Base-by-base conservation (phyloP, 1,284 basidiomycete genomes). In the Ceratobasidium papillatum region DNA sequence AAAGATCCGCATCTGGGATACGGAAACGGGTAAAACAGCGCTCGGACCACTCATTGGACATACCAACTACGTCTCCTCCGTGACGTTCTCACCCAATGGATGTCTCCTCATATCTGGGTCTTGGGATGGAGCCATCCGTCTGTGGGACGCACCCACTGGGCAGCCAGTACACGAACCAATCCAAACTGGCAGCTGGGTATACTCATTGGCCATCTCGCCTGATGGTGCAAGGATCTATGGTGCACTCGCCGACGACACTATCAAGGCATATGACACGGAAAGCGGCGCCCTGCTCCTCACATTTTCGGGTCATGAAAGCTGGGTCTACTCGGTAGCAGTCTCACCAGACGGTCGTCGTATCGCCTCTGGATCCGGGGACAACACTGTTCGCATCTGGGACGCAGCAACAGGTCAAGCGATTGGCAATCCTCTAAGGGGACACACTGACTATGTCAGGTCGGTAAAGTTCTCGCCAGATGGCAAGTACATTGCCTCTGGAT, bases 331-430 rank as follows among this genome's bases (percentile, higher is more conserved):
- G 27, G 91, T 94, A 66, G 88, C 90, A 75, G 91, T 97, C 77
- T 94, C 91, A 9, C 92, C 93, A 2, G 92, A 94, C 78, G 93
- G 92, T 3, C 86, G 87, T 58, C 88, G 92, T 78, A 90, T 97
- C 76, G 91, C 95, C 22, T 94, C 92, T 11, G 95, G 94, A 14
- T 94, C 93, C 0, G 93, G 93, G 4, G 95, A 97, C 83, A 91
- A 91, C 82, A 95, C 93, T 14, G 92, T 93, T 22, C 87, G 92
- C 61, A 90, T 96, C 74, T 97, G 95, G 95, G 90, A 95, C 80
- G 89, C 94, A 83, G 84, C 87, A 27, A 87, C 86, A 22, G 88
- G 89, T 12, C 71, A 86, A 86, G 77, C 85, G 87, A 12, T 85
- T 90, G 76, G 85, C 86, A n/a, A 88, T 90, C 78, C 86, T 84